These are phyloP conservation scores for Microcyclospora pomicola DNA, from an alignment of 2,329 filamentous ascomycete species.

Conservation along the genomic window DNA sequence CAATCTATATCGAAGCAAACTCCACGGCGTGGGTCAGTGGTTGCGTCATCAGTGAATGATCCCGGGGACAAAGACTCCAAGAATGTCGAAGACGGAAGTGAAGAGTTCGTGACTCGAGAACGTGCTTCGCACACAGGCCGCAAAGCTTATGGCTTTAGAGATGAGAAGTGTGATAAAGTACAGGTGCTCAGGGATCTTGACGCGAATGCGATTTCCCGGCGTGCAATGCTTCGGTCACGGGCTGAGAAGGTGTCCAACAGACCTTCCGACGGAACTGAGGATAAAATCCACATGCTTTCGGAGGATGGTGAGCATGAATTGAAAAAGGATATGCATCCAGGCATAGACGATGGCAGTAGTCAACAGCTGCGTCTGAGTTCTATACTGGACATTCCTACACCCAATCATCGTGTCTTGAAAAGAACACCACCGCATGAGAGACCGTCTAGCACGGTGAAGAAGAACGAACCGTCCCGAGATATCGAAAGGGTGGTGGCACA, in stretches of 20 bases:
- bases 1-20: not conserved
- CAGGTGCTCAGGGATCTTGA: not conserved
- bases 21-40: not conserved
- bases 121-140: too few species aligned
- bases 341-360: not conserved
- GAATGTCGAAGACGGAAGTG: constrained; percentile 1
- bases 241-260: not conserved
- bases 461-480: too few species aligned
- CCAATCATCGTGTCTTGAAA: too few species aligned
- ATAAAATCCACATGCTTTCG: constrained; percentile 14
- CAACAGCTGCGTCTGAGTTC: not conserved
- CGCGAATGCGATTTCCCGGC: not conserved
- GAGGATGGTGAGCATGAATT: constrained; percentile 16
- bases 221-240: not conserved
- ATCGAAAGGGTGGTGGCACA: too few species aligned
- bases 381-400: too few species aligned
- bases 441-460: too few species aligned
- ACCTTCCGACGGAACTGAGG: constrained; percentile 2
- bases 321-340: constrained; percentile 6
- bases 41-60: constrained; percentile 13
- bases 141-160: not conserved
- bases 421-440: too few species aligned
- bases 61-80: not conserved
- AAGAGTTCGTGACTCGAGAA: not conserved
- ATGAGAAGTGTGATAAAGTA: not conserved